phyloP scores from a whole-genome alignment of 805 yeast species.

The Starmerella roubikii region DNA sequence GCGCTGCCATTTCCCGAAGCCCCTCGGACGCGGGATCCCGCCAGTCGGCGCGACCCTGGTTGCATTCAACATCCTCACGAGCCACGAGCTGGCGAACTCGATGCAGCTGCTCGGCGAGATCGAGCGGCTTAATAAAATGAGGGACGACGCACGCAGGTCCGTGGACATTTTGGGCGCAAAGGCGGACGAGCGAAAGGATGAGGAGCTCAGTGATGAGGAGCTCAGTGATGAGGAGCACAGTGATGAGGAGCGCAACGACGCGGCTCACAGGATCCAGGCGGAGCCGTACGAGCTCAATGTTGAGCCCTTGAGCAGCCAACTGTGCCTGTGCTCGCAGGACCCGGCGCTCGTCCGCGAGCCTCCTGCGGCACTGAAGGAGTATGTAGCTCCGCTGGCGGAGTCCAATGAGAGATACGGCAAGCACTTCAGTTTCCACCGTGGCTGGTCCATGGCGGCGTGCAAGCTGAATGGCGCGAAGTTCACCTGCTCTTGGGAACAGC shows the following conservation, averaged over 20 bases:
- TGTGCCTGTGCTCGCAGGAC: too few species aligned
- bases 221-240: background rate
- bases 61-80: background rate
- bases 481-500: slow-evolving; percentile 6
- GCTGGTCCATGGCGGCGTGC: slow-evolving; percentile 4
- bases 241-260: background rate
- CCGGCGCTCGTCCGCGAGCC: too few species aligned
- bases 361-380: too few species aligned
- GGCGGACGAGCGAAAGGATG: background rate
- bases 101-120: background rate
- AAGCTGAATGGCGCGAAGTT: background rate
- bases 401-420: background rate
- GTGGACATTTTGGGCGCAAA: background rate
- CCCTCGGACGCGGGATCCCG: slow-evolving; percentile 1
- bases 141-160: background rate
- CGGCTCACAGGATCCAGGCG: background rate
- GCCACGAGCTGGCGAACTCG: background rate
- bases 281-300: background rate
- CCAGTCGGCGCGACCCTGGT: too few species aligned
- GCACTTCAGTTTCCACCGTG: background rate
- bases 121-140: background rate
- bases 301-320: background rate
- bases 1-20: background rate
- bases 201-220: background rate
- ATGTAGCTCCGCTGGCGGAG: background rate